Evolutionary conservation across 2,329 filamentous ascomycete species (phyloP).

Genomic region (Purpureocillium takamizusanense): DNA sequence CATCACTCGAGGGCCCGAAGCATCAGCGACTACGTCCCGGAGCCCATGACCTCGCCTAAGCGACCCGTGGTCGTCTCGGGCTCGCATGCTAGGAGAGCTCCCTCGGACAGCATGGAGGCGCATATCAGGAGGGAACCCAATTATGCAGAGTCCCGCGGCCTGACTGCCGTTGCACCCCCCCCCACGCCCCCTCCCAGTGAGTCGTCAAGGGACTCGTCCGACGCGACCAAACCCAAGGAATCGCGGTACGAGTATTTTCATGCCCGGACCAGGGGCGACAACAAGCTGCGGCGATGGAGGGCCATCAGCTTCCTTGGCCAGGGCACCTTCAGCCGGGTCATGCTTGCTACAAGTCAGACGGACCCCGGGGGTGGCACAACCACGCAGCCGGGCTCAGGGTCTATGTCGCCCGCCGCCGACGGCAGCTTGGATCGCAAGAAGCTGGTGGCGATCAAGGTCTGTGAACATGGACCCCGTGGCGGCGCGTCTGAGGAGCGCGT

Average conservation of each 20-base stretch:
- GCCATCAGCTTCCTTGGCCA: constrained; percentile 76
- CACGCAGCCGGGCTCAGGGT: constrained; percentile 14
- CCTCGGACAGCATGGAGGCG: constrained; percentile 30
- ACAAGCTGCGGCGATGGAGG: constrained; percentile 69
- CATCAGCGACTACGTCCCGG: constrained; percentile 79
- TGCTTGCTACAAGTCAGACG: constrained; percentile 76
- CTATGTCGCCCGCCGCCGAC: constrained; percentile 22
- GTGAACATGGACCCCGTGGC: constrained; percentile 87
- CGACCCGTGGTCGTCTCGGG: constrained; percentile 68
- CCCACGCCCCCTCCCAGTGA: constrained; percentile 80
- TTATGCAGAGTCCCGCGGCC: constrained; percentile 67
- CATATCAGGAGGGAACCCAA: constrained; percentile 67
- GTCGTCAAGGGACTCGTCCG: constrained; percentile 41
- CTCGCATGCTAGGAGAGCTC: constrained; percentile 36
- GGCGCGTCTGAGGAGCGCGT: constrained; percentile 89
- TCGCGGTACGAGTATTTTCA: constrained; percentile 55
- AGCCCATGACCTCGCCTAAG: constrained; percentile 57
- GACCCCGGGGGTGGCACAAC: constrained; percentile 36
- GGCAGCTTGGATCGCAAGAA: constrained; percentile 54
- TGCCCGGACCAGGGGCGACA: constrained; percentile 55
- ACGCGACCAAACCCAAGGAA: constrained; percentile 31
- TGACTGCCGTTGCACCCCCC: constrained; percentile 52
- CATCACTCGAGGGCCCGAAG: constrained; percentile 67
- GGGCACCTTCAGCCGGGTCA: constrained; percentile 91
- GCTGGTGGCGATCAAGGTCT: constrained; percentile 89